Base-by-base conservation (phyloP, 2,329 filamentous ascomycete species). In the Penicillium sp. region DNA sequence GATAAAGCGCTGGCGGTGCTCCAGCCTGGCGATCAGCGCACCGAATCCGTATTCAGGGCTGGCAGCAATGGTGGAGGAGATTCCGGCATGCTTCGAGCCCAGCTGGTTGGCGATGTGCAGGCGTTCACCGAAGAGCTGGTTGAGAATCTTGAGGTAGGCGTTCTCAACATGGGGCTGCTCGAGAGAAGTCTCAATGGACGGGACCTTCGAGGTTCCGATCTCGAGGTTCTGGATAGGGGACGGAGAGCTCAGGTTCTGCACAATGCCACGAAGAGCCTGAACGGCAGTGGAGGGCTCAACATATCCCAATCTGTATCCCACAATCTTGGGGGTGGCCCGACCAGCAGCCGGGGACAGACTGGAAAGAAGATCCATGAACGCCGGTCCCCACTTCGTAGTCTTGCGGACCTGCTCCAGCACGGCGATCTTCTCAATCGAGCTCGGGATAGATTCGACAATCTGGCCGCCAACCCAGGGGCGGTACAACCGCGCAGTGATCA, bases 21-120 rank as follows among this genome's bases (percentile, higher is more conserved):
- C 89, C 67, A 88, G 88, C 55, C 91, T 82, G 12, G 93, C 93
- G 47, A 98, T 73, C 26, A 98, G 77, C n/a, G 93, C 91, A 41
- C 93, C 93, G 63, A 96, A 96, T 2, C 93, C 93, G 64, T 88
- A 98, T 66, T 97, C 93, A 6, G 93, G 93, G 64, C 79, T 95
- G 4, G 89, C 82, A 28, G 88, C 79, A 59, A 95, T 80, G 0
- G 83, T 85, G 32, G 83, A 71, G 8, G 87, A 90, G 49, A 98
- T 76, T 26, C 91, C 91, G 28, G 89, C 85, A 61, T 94, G 81
- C 54, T 86, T 80, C 1, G 85, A 82, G 46, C 80, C 80, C 47
- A 95, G 76, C 42, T 88, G 87, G 67, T 98, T 98, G 56, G 93
- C 93, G 59, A 97, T 74, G 67, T 94, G 84, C 3, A 88, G 77